Conservation (phyloP, 2,329 filamentous ascomycete genomes). For the Arthrobotrys conoides region DNA sequence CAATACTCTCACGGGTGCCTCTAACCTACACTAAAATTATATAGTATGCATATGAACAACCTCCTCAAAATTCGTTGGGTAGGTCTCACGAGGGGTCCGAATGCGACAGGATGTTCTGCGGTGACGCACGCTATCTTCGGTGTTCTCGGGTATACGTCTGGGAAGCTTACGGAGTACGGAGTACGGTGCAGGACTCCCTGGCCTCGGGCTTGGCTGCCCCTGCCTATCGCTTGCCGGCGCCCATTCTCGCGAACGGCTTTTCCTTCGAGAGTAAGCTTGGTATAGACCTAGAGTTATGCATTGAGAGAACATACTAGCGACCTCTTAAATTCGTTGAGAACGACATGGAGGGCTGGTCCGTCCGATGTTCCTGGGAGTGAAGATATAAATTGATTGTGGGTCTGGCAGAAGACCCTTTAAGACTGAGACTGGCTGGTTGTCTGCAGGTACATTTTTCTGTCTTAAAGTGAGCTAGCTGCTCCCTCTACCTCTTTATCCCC, state of each 20-base stretch:
- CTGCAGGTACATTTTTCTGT: conserved; percentile 16
- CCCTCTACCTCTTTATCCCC: not conserved
- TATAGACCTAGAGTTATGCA: not conserved
- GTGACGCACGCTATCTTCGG: not conserved
- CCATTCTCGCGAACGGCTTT: conserved; percentile 36
- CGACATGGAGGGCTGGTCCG: not conserved
- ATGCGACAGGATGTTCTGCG: conserved; percentile 10
- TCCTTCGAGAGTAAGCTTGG: conserved; percentile 5
- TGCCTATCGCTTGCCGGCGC: conserved; percentile 41
- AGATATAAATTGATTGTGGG: conserved; percentile 34
- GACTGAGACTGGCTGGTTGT: not conserved
- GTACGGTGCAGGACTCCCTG: not conserved
- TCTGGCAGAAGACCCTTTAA: too few species aligned
- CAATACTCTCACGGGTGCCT: not conserved
- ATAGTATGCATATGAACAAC: not conserved
- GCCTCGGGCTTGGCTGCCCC: conserved; percentile 29
- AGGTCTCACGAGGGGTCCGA: conserved; percentile 11
- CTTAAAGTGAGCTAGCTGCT: not conserved
- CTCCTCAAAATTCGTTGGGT: not conserved
- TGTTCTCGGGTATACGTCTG: not conserved
- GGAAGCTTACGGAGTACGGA: too few species aligned
- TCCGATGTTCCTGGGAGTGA: not conserved
- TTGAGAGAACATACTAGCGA: not conserved
- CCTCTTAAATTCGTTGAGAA: conserved; percentile 15
- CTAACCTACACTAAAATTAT: not conserved